Evolutionary conservation across 1,139 yeast genomes (phyloP).

Genomic region (Scheffersomyces illinoinensis): DNA sequence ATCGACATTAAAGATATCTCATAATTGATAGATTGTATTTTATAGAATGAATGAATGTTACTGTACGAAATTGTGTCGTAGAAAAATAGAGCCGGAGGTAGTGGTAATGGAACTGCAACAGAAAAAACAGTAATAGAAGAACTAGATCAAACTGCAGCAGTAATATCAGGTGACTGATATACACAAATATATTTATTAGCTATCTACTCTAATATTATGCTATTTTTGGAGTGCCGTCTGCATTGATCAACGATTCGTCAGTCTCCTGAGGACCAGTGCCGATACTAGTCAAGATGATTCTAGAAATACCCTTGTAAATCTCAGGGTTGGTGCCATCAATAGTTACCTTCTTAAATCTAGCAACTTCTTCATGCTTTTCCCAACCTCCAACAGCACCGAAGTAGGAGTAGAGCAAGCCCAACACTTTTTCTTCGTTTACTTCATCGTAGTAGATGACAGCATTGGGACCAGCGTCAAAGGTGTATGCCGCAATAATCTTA

Average conservation of each 20-base stretch:
- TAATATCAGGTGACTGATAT: background rate
- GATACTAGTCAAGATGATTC: slow-evolving; percentile 78
- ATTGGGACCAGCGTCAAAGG: slow-evolving; percentile 99
- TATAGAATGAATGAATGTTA: background rate
- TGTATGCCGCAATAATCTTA: slow-evolving; percentile 82
- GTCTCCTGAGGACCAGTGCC: slow-evolving; percentile 83
- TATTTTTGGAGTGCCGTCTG: slow-evolving; percentile 32
- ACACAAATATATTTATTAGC: background rate
- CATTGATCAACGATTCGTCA: slow-evolving; percentile 52
- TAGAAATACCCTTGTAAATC: slow-evolving; percentile 69
- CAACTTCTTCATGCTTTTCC: slow-evolving; percentile 45
- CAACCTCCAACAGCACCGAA: slow-evolving; percentile 71
- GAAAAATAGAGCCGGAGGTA: no score
- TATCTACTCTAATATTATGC: background rate
- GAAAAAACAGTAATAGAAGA: no score
- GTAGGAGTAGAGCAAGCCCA: slow-evolving; percentile 56
- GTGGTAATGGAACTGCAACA: no score
- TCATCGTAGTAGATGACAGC: slow-evolving; percentile 89
- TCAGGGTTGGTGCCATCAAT: slow-evolving; percentile 48
- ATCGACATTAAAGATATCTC: background rate
- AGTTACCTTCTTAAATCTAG: slow-evolving; percentile 29
- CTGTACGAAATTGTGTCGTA: background rate
- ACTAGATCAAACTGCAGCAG: background rate
- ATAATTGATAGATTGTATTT: background rate
- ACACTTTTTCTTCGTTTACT: slow-evolving; percentile 66